Evolutionary conservation across 768 basidiomycete genomes (phyloP).

Genomic region (Suillus ampliporus): DNA sequence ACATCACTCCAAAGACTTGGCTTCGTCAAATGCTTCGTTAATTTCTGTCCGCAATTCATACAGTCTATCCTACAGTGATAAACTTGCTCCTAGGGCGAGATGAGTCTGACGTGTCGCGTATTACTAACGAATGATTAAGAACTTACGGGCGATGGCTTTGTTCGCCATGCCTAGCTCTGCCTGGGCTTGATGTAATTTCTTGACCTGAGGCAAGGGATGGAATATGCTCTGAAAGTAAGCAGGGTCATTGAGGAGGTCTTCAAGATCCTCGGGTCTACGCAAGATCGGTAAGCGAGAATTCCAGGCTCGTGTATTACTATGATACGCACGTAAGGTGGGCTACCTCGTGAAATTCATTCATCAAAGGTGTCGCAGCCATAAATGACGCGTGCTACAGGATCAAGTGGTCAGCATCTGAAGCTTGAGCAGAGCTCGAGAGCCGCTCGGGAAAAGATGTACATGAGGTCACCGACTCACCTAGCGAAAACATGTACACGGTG

Average conservation of each 20-base stretch:
- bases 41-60: slow-evolving; percentile 82
- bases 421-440: neutral
- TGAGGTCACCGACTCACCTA: too few relatives aligned
- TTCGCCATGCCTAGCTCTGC: slow-evolving; percentile 84
- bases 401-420: slow-evolving; percentile 5
- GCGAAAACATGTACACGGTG: too few relatives aligned
- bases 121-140: slow-evolving; percentile 16
- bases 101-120: slow-evolving; percentile 16
- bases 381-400: slow-evolving; percentile 5
- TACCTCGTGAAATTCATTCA: slow-evolving; percentile 75
- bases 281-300: slow-evolving; percentile 17
- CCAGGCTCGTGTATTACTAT: slow-evolving; percentile 9
- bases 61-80: slow-evolving; percentile 75
- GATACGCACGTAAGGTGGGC: slow-evolving; percentile 68
- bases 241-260: slow-evolving; percentile 83
- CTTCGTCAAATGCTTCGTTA: slow-evolving; percentile 86
- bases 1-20: slow-evolving; percentile 82
- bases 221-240: slow-evolving; percentile 88
- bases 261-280: slow-evolving; percentile 85
- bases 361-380: slow-evolving; percentile 48
- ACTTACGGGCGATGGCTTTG: slow-evolving; percentile 84
- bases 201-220: slow-evolving; percentile 77
- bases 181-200: slow-evolving; percentile 75
- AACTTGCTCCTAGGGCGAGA: slow-evolving; percentile 63
- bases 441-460: too few relatives aligned